Evolutionary conservation across 2,329 filamentous ascomycete genomes (phyloP), one percentile per base, ranked within the genome.

Genomic region (Huntiella moniliformis): DNA sequence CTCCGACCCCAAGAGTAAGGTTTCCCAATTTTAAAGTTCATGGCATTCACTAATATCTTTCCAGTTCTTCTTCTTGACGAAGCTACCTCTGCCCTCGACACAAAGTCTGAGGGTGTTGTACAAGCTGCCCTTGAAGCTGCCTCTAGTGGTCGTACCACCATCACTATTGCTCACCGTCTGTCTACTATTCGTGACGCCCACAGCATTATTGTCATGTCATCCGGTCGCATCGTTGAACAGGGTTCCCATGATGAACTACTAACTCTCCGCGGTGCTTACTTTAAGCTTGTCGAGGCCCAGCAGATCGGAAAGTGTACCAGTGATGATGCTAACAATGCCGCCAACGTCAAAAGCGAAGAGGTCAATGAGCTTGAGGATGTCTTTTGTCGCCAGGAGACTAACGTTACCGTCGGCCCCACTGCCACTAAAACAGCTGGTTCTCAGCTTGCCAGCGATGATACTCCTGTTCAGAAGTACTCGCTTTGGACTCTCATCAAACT

Each of bases 111-210:
- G 63, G 86, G 84, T 39, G 81, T 93, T 7, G 88, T 98, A 1
- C 91, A 96, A 60, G 84, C 84, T 37, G 91, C 91, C 13, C 70
- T 98, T 6, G 87, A 96, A 55, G 80, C 74, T 42, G 91, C 88
- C 18, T 73, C 86, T 1, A 71, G 81, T 52, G 88, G 87, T 17
- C 75, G 91, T 45, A 98, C 91, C 0, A 96, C 91, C 2, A 94
- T 96, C 54, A 83, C 87, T 5, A 96, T 98, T 60, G 91, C 91
- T 38, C 91, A 98, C 64, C 79, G 88, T 53, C 69, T 98, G 6
- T 94, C 86, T 1, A 98, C 91, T 4, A 94, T 98, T 65, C 86
- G 78, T 61, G 79, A 86, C 52, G 88, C 88, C 0, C 82, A 96
- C 61, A 95, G 94, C 56, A 98, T 98, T 53, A 83, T 96, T 10